phyloP scores from a whole-genome alignment of 805 yeast species.

The Tetrapisispora phaffii region DNA sequence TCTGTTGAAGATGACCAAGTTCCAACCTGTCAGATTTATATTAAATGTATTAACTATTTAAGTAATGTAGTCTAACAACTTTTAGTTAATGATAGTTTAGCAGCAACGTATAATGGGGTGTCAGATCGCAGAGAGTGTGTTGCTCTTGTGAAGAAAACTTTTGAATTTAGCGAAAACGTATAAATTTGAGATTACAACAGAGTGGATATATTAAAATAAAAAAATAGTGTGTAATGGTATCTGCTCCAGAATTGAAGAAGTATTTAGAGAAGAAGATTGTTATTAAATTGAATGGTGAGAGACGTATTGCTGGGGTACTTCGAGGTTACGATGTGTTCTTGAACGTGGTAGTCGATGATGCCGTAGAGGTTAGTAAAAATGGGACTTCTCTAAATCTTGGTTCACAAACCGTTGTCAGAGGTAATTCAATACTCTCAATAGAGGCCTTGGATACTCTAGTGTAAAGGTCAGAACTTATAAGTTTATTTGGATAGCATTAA shows the following conservation, averaged over 20 bases:
- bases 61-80: too few relatives aligned
- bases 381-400: slow-evolving; percentile 53
- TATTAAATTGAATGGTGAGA: slow-evolving; percentile 66
- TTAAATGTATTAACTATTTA: too few relatives aligned
- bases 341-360: slow-evolving; percentile 62
- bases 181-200: too few relatives aligned
- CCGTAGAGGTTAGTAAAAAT: slow-evolving; percentile 46
- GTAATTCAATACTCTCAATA: slow-evolving; percentile 65
- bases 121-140: too few relatives aligned
- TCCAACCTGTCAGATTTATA: too few relatives aligned
- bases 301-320: slow-evolving; percentile 70
- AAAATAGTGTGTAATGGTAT: slow-evolving; percentile 35
- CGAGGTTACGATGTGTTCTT: slow-evolving; percentile 79
- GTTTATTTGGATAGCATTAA: background rate
- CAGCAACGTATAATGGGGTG: too few relatives aligned
- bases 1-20: too few relatives aligned
- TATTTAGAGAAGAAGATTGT: slow-evolving; percentile 71
- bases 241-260: slow-evolving; percentile 52
- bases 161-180: too few relatives aligned
- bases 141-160: too few relatives aligned
- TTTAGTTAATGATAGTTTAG: too few relatives aligned
- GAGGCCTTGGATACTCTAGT: slow-evolving; percentile 35
- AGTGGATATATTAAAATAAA: too few relatives aligned
- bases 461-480: background rate
- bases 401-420: slow-evolving; percentile 56